Conservation (phyloP, 164 flowering plant species). For the Annona squamosa region DNA sequence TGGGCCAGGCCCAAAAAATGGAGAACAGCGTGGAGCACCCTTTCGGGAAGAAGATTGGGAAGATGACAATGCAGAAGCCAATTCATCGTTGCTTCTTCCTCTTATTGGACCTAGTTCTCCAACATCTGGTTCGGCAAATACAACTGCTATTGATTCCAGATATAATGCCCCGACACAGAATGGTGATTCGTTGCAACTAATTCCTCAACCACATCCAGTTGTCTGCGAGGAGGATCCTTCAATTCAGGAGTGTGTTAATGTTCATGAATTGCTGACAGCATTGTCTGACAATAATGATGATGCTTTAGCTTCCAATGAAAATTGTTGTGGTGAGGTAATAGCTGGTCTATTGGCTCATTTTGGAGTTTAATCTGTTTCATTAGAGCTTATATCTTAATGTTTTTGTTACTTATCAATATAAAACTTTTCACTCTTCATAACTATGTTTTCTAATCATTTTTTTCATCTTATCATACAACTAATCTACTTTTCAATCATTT, state of each 20-base stretch:
- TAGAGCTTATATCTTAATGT: not conserved
- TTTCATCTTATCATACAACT: no score
- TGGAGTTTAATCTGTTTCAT: slow-evolving; percentile 1
- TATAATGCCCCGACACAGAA: not conserved
- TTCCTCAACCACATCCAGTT: slow-evolving; percentile 7
- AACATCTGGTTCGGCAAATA: slow-evolving; percentile 2
- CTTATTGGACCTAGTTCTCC: slow-evolving; percentile 4
- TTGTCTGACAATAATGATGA: slow-evolving; percentile 6
- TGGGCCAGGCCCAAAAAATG: slow-evolving; percentile 80
- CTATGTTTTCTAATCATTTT: no score
- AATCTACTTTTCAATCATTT: no score
- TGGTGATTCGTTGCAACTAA: slow-evolving; percentile 8
- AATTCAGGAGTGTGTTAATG: slow-evolving; percentile 6
- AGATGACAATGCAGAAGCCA: slow-evolving; percentile 19
- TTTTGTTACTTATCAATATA: not conserved
- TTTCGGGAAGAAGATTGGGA: slow-evolving; percentile 80
- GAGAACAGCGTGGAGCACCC: slow-evolving; percentile 84
- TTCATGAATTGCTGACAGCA: slow-evolving; percentile 3
- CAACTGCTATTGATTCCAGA: not conserved
- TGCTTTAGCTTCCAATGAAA: not conserved
- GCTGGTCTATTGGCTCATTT: not conserved
- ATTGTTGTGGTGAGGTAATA: slow-evolving; percentile 17
- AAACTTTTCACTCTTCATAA: no score
- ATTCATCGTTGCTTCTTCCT: slow-evolving; percentile 2
- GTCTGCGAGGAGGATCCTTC: slow-evolving; percentile 2